A percentile compares a stretch with the other conserved stretches of the same genome.
These are phyloP conservation scores for Rhexocercosporidium sp. DNA, from an alignment of 2,329 filamentous ascomycete species.

Conservation along the genomic window DNA sequence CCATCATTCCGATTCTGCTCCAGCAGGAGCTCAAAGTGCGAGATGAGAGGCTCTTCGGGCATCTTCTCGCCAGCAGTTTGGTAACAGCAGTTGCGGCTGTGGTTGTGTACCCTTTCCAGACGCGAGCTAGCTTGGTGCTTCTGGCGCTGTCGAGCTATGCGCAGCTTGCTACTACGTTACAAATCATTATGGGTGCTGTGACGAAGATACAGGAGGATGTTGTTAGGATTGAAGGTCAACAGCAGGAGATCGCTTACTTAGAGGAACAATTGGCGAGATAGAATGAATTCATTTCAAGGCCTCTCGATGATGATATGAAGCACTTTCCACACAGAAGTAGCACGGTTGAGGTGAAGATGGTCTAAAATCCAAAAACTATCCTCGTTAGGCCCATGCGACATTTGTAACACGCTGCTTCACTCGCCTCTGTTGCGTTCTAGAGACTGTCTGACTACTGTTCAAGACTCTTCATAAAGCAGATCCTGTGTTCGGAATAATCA, in stretches of 20 bases:
- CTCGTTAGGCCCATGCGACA: no score
- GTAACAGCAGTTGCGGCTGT: background rate
- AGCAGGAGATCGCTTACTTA: background rate
- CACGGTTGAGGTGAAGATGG: no score
- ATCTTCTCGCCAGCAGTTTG: background rate
- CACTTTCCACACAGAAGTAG: no score
- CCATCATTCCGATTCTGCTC: conserved; percentile 13
- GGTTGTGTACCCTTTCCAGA: conserved; percentile 7
- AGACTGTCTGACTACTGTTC: no score
- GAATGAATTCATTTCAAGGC: background rate
- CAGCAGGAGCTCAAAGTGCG: conserved; percentile 3
- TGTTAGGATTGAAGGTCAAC: background rate
- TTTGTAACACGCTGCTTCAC: no score
- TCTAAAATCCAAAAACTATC: no score
- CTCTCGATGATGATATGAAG: no score
- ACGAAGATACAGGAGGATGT: conserved; percentile 4
- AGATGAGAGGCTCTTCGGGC: background rate
- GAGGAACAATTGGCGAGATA: background rate
- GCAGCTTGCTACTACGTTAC: conserved; percentile 9
- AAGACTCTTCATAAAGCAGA: no score
- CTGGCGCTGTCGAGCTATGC: background rate
- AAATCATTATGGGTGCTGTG: conserved; percentile 10
- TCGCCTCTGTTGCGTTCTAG: no score
- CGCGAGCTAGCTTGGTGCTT: background rate
- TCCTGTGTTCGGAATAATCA: no score